Evolutionary conservation across 208 protist genomes (phyloP).

Genomic region (Phytomonas francai): DNA sequence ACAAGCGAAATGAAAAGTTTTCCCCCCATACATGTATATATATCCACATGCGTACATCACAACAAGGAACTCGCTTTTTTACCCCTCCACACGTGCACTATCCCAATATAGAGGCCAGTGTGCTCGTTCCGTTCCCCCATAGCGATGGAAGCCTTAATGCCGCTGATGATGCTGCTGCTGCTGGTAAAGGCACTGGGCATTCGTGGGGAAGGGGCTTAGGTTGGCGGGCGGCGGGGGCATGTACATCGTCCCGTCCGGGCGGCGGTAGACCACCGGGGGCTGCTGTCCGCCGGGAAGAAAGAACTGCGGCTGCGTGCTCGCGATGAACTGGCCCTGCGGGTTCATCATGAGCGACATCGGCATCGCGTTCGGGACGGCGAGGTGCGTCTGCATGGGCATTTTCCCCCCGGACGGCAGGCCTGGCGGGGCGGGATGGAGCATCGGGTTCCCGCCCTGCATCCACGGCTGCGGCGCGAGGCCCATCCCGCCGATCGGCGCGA

Average conservation of each 20-base stretch:
- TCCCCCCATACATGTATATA: too few relatives aligned
- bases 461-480: conserved; percentile 12
- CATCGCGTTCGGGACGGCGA: conserved; percentile 9
- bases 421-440: conserved; percentile 15
- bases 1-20: too few relatives aligned
- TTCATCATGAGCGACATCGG: conserved; percentile 22
- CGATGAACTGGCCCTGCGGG: conserved; percentile 23
- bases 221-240: conserved; percentile 16
- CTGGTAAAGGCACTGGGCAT: conserved; percentile 39
- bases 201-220: conserved; percentile 13
- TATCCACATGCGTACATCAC: too few relatives aligned
- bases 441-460: conserved; percentile 12
- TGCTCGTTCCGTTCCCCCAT: not conserved
- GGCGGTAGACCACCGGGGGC: conserved; percentile 31
- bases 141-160: conserved; percentile 23
- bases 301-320: conserved; percentile 17
- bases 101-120: not conserved
- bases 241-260: conserved; percentile 20
- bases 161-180: conserved; percentile 41
- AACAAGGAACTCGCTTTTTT: too few relatives aligned
- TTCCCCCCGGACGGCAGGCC: conserved; percentile 15
- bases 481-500: conserved; percentile 7
- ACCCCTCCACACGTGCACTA: too few relatives aligned
- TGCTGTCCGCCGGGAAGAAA: too few relatives aligned
- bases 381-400: conserved; percentile 13